Conservation (phyloP, 345 rosid species). For the Arabidopsis suecica region DNA sequence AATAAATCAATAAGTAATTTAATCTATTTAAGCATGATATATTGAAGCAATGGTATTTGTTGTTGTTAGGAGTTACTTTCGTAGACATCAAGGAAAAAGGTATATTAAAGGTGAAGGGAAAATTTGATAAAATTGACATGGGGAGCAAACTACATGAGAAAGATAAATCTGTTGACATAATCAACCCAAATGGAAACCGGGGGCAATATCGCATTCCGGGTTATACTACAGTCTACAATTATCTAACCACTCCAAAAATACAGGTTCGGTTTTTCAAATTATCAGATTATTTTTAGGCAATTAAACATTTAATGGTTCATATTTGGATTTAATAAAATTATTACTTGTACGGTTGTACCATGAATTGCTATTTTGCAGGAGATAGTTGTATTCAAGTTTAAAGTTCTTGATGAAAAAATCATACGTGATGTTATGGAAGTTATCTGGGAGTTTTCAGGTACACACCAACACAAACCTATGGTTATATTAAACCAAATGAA, state of each 20-base stretch:
- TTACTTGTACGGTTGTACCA: not conserved
- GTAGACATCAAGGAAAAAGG: slow-evolving; percentile 9
- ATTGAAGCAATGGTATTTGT: not conserved
- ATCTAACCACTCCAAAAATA: not conserved
- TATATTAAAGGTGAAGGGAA: not conserved
- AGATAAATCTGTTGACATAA: slow-evolving; percentile 6
- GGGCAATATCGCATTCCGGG: not conserved
- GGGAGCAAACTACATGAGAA: not conserved
- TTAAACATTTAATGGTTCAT: not conserved
- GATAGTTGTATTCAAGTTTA: slow-evolving; percentile 20
- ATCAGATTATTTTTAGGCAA: not conserved
- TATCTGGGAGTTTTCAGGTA: slow-evolving; percentile 19
- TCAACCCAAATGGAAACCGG: not conserved
- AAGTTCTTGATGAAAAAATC: not conserved
- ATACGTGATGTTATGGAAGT: not conserved
- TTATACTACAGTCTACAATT: not conserved
- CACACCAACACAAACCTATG: not conserved
- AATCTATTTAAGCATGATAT: not conserved
- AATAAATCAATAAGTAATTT: not conserved
- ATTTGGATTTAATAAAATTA: not conserved
- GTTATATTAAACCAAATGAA: not conserved
- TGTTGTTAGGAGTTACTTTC: not conserved
- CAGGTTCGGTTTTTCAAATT: not conserved
- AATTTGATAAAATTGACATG: not conserved
- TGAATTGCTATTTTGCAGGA: not conserved